Conservation (phyloP, 768 basidiomycete species). For the Macrolepiota fuliginosa region DNA sequence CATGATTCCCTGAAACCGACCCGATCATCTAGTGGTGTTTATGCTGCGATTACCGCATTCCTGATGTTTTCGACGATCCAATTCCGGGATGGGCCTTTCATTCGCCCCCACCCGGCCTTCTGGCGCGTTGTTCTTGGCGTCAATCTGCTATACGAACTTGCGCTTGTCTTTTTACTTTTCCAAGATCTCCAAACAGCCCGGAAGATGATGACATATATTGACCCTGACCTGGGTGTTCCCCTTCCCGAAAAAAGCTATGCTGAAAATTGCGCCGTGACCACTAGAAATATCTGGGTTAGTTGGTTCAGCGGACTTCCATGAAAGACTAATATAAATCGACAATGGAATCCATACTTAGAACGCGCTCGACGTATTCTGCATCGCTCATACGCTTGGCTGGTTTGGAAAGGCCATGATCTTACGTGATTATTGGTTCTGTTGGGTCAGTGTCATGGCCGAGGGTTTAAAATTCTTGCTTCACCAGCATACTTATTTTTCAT, state of each 20-base stretch:
- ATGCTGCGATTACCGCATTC: constrained; percentile 73
- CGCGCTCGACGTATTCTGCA: constrained; percentile 82
- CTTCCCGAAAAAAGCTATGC: constrained; percentile 87
- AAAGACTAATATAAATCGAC: not conserved
- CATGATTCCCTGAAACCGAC: constrained; percentile 6
- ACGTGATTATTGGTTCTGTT: constrained; percentile 93
- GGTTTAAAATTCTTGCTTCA: constrained; percentile 3
- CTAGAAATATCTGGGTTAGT: constrained; percentile 65
- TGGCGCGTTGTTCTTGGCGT: constrained; percentile 79
- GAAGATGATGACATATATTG: constrained; percentile 76
- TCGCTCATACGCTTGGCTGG: constrained; percentile 86
- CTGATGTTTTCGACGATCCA: constrained; percentile 83
- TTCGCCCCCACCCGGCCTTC: constrained; percentile 85
- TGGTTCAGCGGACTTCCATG: not conserved
- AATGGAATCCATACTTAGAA: constrained; percentile 39
- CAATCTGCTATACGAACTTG: constrained; percentile 82
- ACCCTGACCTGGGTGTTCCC: constrained; percentile 65
- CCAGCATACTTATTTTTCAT: constrained; percentile 14
- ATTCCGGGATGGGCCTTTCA: constrained; percentile 86
- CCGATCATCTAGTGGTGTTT: constrained; percentile 56
- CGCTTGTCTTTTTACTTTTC: constrained; percentile 81
- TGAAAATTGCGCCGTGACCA: constrained; percentile 70
- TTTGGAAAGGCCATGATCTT: constrained; percentile 90
- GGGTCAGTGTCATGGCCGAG: constrained; percentile 47
- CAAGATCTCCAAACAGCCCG: constrained; percentile 80